Conservation (phyloP, 2,329 filamentous ascomycete species). For the Rhinocladiella mackenziei region DNA sequence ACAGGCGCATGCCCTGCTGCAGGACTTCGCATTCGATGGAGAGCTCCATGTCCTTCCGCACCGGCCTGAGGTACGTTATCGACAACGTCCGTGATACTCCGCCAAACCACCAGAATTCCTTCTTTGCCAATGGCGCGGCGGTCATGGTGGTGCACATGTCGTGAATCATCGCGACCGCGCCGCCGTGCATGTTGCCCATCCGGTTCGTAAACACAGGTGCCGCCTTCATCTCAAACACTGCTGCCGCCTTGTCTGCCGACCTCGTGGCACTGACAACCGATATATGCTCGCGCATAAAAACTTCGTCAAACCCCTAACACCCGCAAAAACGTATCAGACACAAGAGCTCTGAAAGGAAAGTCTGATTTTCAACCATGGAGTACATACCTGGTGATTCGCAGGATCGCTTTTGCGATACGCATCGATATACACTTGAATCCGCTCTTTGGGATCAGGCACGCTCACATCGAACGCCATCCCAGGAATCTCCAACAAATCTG, state of each 20-base stretch:
- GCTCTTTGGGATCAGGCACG: slow-evolving; percentile 31
- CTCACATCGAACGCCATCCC: slow-evolving; percentile 24
- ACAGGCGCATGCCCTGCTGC: slow-evolving; percentile 5
- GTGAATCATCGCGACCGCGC: slow-evolving; percentile 15
- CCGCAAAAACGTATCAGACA: background rate
- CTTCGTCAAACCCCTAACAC: slow-evolving; percentile 17
- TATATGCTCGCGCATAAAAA: slow-evolving; percentile 15
- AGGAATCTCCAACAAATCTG: slow-evolving; percentile 26
- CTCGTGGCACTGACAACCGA: slow-evolving; percentile 11
- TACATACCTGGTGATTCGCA: background rate
- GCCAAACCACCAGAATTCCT: slow-evolving; percentile 19
- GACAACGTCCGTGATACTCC: slow-evolving; percentile 15
- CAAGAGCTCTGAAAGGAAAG: no score
- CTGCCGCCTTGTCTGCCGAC: slow-evolving; percentile 3
- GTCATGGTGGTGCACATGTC: slow-evolving; percentile 20
- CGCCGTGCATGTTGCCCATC: slow-evolving; percentile 18
- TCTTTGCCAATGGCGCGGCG: slow-evolving; percentile 11
- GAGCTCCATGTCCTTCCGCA: slow-evolving; percentile 7
- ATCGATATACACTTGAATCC: slow-evolving; percentile 16
- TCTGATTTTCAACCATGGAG: no score
- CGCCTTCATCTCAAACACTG: slow-evolving; percentile 17
- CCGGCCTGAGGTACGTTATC: slow-evolving; percentile 18
- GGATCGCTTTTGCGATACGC: slow-evolving; percentile 8
- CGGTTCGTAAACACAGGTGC: slow-evolving; percentile 15
- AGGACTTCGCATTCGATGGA: slow-evolving; percentile 17